These are phyloP conservation scores for Chrysoporthe puriensis DNA, from an alignment of 2,329 filamentous ascomycete species.

Conservation along the genomic window DNA sequence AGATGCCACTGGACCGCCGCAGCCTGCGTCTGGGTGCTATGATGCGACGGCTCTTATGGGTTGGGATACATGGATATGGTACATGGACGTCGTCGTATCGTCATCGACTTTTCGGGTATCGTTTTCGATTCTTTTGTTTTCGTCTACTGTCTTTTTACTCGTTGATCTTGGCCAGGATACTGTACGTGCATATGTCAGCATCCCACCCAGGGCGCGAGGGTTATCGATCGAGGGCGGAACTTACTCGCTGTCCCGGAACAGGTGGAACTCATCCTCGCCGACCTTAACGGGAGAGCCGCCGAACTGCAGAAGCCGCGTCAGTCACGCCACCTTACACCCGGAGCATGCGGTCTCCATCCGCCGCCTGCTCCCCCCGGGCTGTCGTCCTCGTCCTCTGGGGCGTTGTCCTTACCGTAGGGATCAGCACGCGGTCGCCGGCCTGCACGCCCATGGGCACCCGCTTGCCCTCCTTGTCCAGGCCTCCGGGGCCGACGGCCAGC, in stretches of 20 bases:
- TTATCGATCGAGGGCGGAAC: slow-evolving; percentile 44
- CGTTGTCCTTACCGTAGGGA: slow-evolving; percentile 75
- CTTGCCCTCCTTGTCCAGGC: slow-evolving; percentile 85
- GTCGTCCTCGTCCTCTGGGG: not conserved
- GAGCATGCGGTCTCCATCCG: not conserved
- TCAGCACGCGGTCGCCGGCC: slow-evolving; percentile 89
- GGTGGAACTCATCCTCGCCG: slow-evolving; percentile 91
- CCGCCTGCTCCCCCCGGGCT: no score
- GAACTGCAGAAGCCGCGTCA: slow-evolving; percentile 61
- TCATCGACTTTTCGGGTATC: slow-evolving; percentile 30
- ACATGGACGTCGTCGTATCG: slow-evolving; percentile 33
- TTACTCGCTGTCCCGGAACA: slow-evolving; percentile 98
- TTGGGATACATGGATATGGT: slow-evolving; percentile 33
- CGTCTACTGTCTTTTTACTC: slow-evolving; percentile 64
- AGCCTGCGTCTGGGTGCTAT: slow-evolving; percentile 25
- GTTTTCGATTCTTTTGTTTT: slow-evolving; percentile 35
- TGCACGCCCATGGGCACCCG: slow-evolving; percentile 81
- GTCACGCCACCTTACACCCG: slow-evolving; percentile 29
- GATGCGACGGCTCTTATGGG: slow-evolving; percentile 31
- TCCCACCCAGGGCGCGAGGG: not conserved
- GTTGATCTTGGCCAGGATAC: slow-evolving; percentile 98
- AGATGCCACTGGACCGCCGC: slow-evolving; percentile 17
- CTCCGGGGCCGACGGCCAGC: slow-evolving; percentile 90
- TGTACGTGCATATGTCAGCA: slow-evolving; percentile 43
- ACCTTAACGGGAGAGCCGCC: slow-evolving; percentile 96